Evolutionary conservation across 768 basidiomycete species (phyloP).

Genomic region (Saitozyma sp.): DNA sequence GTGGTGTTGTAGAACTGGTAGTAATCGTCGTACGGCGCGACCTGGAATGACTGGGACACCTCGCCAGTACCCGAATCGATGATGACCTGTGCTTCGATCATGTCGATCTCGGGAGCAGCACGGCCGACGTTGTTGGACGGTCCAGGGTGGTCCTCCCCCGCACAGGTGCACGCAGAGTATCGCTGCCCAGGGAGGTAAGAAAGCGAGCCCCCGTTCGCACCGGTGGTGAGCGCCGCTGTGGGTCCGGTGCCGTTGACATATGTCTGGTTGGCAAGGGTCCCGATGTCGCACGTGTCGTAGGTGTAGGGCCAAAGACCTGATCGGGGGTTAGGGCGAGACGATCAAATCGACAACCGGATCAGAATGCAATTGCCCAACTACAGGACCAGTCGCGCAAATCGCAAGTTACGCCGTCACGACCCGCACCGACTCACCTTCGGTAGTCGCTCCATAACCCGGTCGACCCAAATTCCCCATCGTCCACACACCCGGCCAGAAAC

Average conservation of each 20-base stretch:
- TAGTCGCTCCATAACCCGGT: conserved; percentile 80
- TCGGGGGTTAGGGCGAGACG: not conserved
- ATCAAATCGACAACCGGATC: conserved; percentile 56
- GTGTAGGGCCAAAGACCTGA: conserved; percentile 27
- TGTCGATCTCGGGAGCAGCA: conserved; percentile 87
- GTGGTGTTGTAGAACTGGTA: conserved; percentile 55
- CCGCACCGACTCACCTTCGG: conserved; percentile 68
- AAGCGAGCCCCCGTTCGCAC: conserved; percentile 38
- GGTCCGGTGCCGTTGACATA: conserved; percentile 40
- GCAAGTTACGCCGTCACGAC: conserved; percentile 3
- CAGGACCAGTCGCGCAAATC: not conserved
- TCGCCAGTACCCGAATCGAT: conserved; percentile 58
- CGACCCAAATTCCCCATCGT: conserved; percentile 77
- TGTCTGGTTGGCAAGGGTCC: conserved; percentile 46
- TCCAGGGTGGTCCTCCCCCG: conserved; percentile 83
- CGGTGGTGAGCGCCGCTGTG: conserved; percentile 43
- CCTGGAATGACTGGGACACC: conserved; percentile 74
- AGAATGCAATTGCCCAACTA: conserved; percentile 1
- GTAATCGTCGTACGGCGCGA: conserved; percentile 63
- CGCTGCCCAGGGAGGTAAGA: conserved; percentile 53
- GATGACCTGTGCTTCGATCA: conserved; percentile 79
- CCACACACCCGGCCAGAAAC: conserved; percentile 61
- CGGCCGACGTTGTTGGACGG: conserved; percentile 66
- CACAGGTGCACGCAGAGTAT: conserved; percentile 76
- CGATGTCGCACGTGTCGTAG: conserved; percentile 49